Evolutionary conservation across 257 asterid genomes (phyloP).

Genomic region (Thymus quinquecostatus): DNA sequence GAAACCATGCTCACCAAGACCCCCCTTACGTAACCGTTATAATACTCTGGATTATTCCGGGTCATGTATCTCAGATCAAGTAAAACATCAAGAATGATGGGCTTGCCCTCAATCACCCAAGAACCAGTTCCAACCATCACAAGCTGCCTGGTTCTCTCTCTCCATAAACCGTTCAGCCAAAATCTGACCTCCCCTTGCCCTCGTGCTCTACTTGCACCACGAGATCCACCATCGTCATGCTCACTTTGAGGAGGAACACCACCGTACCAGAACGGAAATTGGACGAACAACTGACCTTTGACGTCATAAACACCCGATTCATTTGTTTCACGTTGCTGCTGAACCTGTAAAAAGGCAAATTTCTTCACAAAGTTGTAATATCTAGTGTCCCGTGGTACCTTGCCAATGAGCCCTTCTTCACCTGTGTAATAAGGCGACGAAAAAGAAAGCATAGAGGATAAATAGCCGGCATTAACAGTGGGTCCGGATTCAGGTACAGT

Average conservation of each 20-base stretch:
- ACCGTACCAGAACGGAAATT: background rate
- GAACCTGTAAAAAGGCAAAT: slow-evolving; percentile 27
- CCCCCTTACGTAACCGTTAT: slow-evolving; percentile 50
- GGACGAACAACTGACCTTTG: slow-evolving; percentile 42
- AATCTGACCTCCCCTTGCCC: slow-evolving; percentile 27
- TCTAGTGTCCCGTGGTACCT: background rate
- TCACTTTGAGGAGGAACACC: background rate
- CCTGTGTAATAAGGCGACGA: slow-evolving; percentile 34
- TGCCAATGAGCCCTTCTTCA: slow-evolving; percentile 22
- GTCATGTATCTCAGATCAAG: slow-evolving; percentile 44
- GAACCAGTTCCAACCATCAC: slow-evolving; percentile 58
- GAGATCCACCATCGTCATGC: background rate
- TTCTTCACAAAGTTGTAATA: slow-evolving; percentile 11
- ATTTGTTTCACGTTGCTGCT: slow-evolving; percentile 34
- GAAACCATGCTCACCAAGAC: slow-evolving; percentile 42
- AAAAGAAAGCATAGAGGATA: slow-evolving; percentile 1
- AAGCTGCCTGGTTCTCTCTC: slow-evolving; percentile 52
- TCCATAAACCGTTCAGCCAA: slow-evolving; percentile 55
- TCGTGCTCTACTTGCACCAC: background rate
- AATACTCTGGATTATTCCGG: slow-evolving; percentile 34
- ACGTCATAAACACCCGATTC: slow-evolving; percentile 39
- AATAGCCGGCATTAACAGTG: background rate
- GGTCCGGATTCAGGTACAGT: slow-evolving; percentile 39
- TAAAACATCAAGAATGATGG: slow-evolving; percentile 44
- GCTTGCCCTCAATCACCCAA: slow-evolving; percentile 34